Conservation (phyloP, 2,329 filamentous ascomycete species). For the Fusarium virguliforme region DNA sequence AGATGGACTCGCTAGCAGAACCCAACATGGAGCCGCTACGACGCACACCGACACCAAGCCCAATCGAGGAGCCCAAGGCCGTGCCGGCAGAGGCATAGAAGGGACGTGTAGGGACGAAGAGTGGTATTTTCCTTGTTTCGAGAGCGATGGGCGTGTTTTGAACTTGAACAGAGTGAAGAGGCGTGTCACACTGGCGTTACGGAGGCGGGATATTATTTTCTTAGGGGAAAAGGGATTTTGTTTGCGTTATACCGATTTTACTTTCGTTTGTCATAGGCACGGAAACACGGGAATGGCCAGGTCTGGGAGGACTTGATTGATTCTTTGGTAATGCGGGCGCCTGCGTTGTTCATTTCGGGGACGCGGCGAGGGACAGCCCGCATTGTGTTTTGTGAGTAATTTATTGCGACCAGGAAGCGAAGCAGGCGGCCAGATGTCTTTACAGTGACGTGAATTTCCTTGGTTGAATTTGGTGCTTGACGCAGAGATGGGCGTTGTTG, state of each 20-base stretch:
- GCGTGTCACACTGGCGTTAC: slow-evolving; percentile 43
- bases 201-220: slow-evolving; percentile 31
- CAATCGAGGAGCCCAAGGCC: slow-evolving; percentile 46
- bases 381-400: slow-evolving; percentile 45
- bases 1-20: slow-evolving; percentile 57
- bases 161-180: slow-evolving; percentile 22
- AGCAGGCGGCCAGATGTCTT: slow-evolving; percentile 35
- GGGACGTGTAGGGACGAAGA: slow-evolving; percentile 4
- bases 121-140: slow-evolving; percentile 15
- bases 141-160: slow-evolving; percentile 28
- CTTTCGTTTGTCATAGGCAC: slow-evolving; percentile 49
- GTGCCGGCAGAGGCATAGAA: slow-evolving; percentile 38
- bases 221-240: slow-evolving; percentile 43
- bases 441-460: slow-evolving; percentile 29
- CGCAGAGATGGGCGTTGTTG: slow-evolving; percentile 28
- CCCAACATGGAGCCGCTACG: slow-evolving; percentile 60
- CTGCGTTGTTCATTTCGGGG: slow-evolving; percentile 41
- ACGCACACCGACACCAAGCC: slow-evolving; percentile 56
- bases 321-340: slow-evolving; percentile 38
- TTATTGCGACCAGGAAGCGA: slow-evolving; percentile 28
- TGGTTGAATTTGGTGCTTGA: slow-evolving; percentile 26
- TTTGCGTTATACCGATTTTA: slow-evolving; percentile 55
- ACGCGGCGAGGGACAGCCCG: slow-evolving; percentile 37
- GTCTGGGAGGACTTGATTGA: slow-evolving; percentile 35
- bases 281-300: slow-evolving; percentile 36